Evolutionary conservation across 2,329 filamentous ascomycete genomes (phyloP), one percentile per base, ranked within the genome.

Genomic region (Tolypocladium album): DNA sequence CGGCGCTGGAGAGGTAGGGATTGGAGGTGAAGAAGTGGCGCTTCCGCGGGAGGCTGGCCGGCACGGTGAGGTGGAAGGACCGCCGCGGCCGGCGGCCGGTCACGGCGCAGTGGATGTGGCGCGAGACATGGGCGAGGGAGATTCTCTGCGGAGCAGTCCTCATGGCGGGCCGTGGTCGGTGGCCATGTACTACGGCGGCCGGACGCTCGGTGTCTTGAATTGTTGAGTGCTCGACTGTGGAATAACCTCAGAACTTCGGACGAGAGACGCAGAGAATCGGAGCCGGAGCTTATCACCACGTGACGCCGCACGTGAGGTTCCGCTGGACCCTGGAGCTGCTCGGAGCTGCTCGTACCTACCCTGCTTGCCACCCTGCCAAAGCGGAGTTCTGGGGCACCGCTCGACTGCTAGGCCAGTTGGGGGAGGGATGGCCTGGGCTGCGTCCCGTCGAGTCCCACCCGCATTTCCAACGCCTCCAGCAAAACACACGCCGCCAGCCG

Each of bases 21-120:
- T 85, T 87, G 31, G 86, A 88, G 15, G 86, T 88, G 72, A 87
- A 89, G 72, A 88, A 88, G 67, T 74, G 77, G 62, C 82, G 82
- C 64, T 81, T 83, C 60, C 81, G 80, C 13, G 83, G 81, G n/a
- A 78, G 65, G 56, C 70, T 68, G 11, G 72, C 67, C 1, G 76
- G 60, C 2, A 76, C 70, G 47, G 77, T 79, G 62, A 79, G 71
- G 71, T 82, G 80, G 63, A 84, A 79, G 60, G 68, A 67, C 36
- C 75, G 72, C 38, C 67, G 64, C 38, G 69, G 68, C 27, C 69
- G 65, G 45, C 66, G 66, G 22, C 64, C 65, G 20, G 64, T 58
- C 53, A 69, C 63, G 56, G 63, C 66, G 62, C 67, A 66, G 61
- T 71, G 67, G 53, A 74, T 59, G 27, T 68, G 67, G 60, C 67